Base-by-base conservation (phyloP, 768 basidiomycete species). In the Boletales sp. region DNA sequence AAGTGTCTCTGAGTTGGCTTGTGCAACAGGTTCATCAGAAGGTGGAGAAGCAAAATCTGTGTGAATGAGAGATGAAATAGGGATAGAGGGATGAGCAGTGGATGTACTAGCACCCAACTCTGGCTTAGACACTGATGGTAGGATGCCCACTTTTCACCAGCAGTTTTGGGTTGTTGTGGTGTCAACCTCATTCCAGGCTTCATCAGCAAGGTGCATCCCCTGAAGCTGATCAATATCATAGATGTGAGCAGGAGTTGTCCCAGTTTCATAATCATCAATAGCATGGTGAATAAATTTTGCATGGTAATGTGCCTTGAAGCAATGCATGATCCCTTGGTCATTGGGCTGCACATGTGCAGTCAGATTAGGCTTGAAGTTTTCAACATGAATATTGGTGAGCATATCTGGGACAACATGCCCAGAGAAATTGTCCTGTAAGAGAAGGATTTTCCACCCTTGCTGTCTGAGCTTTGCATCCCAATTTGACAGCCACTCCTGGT, bases 361-460 rank as follows among this genome's bases (percentile, higher is more conserved):
- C n/a, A n/a, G n/a, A n/a, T n/a, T n/a, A n/a, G n/a, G n/a, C n/a
- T n/a, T n/a, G n/a, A n/a, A n/a, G n/a, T n/a, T n/a, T n/a, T n/a
- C n/a, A n/a, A n/a, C n/a, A n/a, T n/a, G n/a, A n/a, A n/a, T n/a
- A n/a, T n/a, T n/a, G n/a, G n/a, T n/a, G n/a, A n/a, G n/a, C n/a
- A n/a, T n/a, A n/a, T n/a, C n/a, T n/a, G n/a, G n/a, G n/a, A n/a
- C n/a, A n/a, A n/a, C n/a, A n/a, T n/a, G n/a, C n/a, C n/a, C n/a
- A n/a, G n/a, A 38, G 5, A 55, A 53, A 3, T 56, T 56, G 4
- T 49, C 47, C 39, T 56, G 40, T 2, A 53, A 31, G 13, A 56
- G 44, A 3, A 56, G 25, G 25, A 56, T 47, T 9, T 46, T n/a
- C n/a, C n/a, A n/a, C n/a, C n/a, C n/a, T 49, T 2, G 35, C 0